phyloP scores from a whole-genome alignment of 305 asterid species.

The Fraxinus albicans region DNA sequence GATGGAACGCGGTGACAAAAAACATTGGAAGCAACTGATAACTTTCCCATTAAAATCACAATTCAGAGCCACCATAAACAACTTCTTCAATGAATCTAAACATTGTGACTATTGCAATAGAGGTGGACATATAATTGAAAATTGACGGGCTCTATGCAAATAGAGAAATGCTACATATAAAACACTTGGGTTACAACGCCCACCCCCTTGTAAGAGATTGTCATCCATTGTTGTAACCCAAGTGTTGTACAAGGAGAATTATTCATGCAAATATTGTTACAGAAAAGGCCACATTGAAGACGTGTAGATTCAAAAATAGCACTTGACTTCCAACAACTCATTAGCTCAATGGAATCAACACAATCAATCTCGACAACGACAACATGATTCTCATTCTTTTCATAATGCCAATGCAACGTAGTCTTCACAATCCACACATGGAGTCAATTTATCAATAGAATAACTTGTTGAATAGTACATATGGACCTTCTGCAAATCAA shows the following conservation, averaged over 20 bases:
- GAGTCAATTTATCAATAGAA: neutral
- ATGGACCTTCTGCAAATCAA: neutral
- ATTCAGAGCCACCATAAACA: too few relatives aligned
- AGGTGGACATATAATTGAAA: neutral
- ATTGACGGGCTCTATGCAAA: neutral
- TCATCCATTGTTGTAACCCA: too few relatives aligned
- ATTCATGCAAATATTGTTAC: neutral
- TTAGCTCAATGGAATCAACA: neutral
- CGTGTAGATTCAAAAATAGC: neutral
- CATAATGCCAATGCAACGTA: neutral
- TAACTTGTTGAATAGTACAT: neutral
- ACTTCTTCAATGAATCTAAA: too few relatives aligned
- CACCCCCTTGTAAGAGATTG: too few relatives aligned
- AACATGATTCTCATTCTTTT: neutral
- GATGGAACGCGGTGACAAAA: neutral
- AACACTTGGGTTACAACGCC: too few relatives aligned
- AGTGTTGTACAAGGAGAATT: too few relatives aligned
- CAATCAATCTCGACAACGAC: neutral
- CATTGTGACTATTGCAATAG: neutral
- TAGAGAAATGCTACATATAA: too few relatives aligned
- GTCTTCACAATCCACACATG: neutral
- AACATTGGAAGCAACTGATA: neutral
- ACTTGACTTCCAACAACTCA: neutral
- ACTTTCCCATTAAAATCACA: neutral
- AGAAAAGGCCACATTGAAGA: neutral